phyloP scores from a whole-genome alignment of 371 early-diverging fungal species.

The Mucor lusitanicus region DNA sequence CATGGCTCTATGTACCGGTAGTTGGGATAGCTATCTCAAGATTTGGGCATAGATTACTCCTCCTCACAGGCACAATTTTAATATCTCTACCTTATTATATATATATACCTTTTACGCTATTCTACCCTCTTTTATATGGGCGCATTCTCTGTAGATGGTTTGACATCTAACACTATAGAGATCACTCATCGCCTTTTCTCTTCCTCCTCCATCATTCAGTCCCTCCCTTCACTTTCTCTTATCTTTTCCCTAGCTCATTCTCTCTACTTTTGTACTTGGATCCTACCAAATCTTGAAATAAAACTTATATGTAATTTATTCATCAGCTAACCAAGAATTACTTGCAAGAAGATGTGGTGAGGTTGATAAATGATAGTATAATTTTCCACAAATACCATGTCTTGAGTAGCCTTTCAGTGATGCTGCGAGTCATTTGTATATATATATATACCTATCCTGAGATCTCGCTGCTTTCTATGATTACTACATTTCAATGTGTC shows the following conservation, averaged over 20 bases:
- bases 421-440: no score
- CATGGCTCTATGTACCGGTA: conserved; percentile 96
- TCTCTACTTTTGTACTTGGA: not conserved
- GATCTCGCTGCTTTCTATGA: no score
- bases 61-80: not conserved
- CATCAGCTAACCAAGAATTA: not conserved
- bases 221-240: not conserved
- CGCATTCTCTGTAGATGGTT: not conserved
- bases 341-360: no score
- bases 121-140: not conserved
- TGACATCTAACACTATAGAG: not conserved
- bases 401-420: no score
- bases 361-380: no score
- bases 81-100: not conserved
- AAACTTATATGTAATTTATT: not conserved
- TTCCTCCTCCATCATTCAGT: not conserved
- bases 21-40: conserved; percentile 96
- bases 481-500: no score
- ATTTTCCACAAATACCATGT: no score
- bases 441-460: no score
- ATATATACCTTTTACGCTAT: not conserved
- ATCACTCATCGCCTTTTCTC: not conserved
- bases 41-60: conserved; percentile 33
- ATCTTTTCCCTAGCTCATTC: not conserved
- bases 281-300: not conserved